Evolutionary conservation across 2,329 filamentous ascomycete species (phyloP), one percentile per base, ranked within the genome.

Genomic region (Aspergillus versicolor): DNA sequence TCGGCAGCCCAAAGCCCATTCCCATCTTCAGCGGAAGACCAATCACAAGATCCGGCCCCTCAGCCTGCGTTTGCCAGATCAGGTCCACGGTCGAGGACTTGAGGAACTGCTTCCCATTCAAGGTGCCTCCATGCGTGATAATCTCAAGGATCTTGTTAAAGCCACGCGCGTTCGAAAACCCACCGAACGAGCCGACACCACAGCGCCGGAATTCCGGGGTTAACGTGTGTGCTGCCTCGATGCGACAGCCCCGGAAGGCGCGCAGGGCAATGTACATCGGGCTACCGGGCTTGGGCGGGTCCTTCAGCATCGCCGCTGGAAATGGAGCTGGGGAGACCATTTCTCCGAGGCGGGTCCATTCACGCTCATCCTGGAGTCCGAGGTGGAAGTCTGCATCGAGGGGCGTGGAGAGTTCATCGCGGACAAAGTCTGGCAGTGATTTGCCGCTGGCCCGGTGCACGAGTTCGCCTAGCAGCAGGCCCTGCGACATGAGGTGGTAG

Each of bases 341-440:
- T 6, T 74, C 66, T 0, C 76, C 70, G 3, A 79, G 64, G 8
- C 80, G 78, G 3, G 58, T 40, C 71, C 71, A 76, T 57, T 81
- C 75, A 6, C 72, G 63, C 48, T 82, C 76, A 1, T 53, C 43
- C 21, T 60, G 48, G 2, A 75, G 67, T 1, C 79, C 79, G 15
- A 82, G 68, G 42, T 76, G 73, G 53, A 81, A 81, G 61, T 82
- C 81, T 2, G 79, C 80, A 0, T 62, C 61, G 3, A 79, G 60
- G 0, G 81, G 79, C 0, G 49, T 63, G 0, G 77, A 69, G 21
- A 83, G 75, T 49, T 78, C 75, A 1, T 76, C 73, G 2, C 60
- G 63, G 24, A 79, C 69, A 57, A 82, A 82, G 32, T 80, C 65
- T n/a, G 66, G 70, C 38, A 82, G 58, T 0, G 72, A 58, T 57